Evolutionary conservation across 2,329 filamentous ascomycete species (phyloP), one percentile per base, ranked within the genome.

Genomic region (Stagonosporopsis cucurbitacearum): DNA sequence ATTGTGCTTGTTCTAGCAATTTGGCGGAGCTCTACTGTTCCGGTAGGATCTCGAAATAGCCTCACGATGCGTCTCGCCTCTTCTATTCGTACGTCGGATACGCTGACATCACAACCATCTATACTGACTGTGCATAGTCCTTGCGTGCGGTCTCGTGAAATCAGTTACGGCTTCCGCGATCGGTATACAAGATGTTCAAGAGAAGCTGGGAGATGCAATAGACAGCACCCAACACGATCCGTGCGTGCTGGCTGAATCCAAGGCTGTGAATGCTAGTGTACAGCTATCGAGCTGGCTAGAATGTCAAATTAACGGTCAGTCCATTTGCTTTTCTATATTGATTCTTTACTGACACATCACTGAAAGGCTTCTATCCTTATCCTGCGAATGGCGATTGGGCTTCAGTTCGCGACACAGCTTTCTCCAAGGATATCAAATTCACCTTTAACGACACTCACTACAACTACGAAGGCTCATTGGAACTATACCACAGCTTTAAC

Each of bases 371-470:
- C 55, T 73, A 73, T 41, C 71, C 70, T 1, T 73, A 63, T 33
- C 71, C 71, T 19, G 69, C 50, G 23, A 73, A 73, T 44, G 66
- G 60, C 1, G 41, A 69, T 15, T 73, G 71, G 71, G 64, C 66
- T 11, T 37, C 51, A 17, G 62, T 61, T 17, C 71, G 66, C 40
- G 58, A 64, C 11, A 20, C 47, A 4, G 58, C 67, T 3, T 73
- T 73, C 41, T 68, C 67, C 15, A 57, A 59, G 15, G 61, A 64
- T 41, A 54, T 73, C n/a, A 57, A 54, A 2, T 71, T 71, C 44
- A 72, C 67, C 11, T 72, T 73, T 64, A 73, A 73, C 47, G 60
- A 66, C 44, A 71, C 68, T 12, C 68, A 65, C 23, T 72, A 71
- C 60, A 65, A 71, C 56, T 72, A 68, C 36, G 60, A 62, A 26